Evolutionary conservation across 495 filamentous ascomycete species (phyloP).

Genomic region (Chaetomium cochliodes): DNA sequence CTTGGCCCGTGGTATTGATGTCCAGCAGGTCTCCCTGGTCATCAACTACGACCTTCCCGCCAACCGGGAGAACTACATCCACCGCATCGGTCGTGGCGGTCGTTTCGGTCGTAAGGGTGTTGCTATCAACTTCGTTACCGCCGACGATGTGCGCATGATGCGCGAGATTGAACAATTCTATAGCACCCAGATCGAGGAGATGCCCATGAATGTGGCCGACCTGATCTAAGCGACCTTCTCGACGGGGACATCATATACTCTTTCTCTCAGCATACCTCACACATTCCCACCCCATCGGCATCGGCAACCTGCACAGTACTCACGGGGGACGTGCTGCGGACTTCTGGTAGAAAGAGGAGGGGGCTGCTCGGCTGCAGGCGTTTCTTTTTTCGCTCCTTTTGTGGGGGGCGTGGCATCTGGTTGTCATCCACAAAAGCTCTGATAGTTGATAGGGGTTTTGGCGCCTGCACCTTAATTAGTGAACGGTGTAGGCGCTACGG

Average conservation of each 20-base stretch:
- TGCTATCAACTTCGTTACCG: slow-evolving; percentile 99
- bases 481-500: slow-evolving; percentile 36
- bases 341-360: slow-evolving; percentile 32
- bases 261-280: slow-evolving; percentile 33
- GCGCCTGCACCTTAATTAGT: slow-evolving; percentile 33
- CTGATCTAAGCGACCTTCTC: slow-evolving; percentile 46
- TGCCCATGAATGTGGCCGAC: slow-evolving; percentile 94
- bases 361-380: slow-evolving; percentile 20
- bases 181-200: slow-evolving; percentile 98
- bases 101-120: slow-evolving; percentile 98
- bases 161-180: slow-evolving; percentile 97
- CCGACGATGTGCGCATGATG: slow-evolving; percentile 94
- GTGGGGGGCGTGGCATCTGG: slow-evolving; percentile 32
- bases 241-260: slow-evolving; percentile 20
- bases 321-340: slow-evolving; percentile 31
- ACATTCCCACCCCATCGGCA: slow-evolving; percentile 31
- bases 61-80: slow-evolving; percentile 99
- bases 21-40: slow-evolving; percentile 97
- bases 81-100: slow-evolving; percentile 93
- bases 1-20: slow-evolving; percentile 97
- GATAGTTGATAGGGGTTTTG: slow-evolving; percentile 24
- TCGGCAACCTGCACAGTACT: slow-evolving; percentile 27
- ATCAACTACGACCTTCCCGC: slow-evolving; percentile 99
- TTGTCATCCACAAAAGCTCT: slow-evolving; percentile 34
- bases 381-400: slow-evolving; percentile 27